Base-by-base conservation (phyloP, 495 filamentous ascomycete species). In the Chaetomium tenue region DNA sequence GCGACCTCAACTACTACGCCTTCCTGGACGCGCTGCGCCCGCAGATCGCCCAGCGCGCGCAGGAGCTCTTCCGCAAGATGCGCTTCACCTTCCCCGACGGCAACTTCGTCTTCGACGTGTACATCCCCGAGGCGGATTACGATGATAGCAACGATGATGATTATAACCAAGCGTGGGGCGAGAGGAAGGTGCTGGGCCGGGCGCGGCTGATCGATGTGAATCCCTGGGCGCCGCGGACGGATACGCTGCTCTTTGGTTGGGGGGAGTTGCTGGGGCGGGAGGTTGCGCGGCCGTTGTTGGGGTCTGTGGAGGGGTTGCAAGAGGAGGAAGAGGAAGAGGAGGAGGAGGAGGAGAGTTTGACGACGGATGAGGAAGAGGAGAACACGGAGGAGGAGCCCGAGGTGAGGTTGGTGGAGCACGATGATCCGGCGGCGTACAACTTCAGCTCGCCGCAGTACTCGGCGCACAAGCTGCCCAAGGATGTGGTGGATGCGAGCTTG, bases 191-290 rank as follows among this genome's bases (percentile, higher is more conserved):
- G 2, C 66, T 82, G 12, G 77, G 75, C 18, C 79, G 87, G 23
- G 91, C 95, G 0, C 88, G 93, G 80, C 78, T 99, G 28, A 87
- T 98, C 40, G 94, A 99, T 73, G 87, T 99, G 58, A 98, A 99
- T 67, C 91, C 94, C 0, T 99, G 94, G 90, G 95, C 94, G 13
- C 87, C 84, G 58, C 76, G 91, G 61, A 99, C 94, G 0, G 94
- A 99, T 73, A 86, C 91, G 12, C 72, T 97, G 51, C 77, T 98
- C 18, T 99, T 97, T 72, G 88, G 86, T 58, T 99, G 94, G 94
- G 63, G 88, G 62, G 95, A 98, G 76, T 80, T 99, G 20, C 72
- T 99, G 67, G 84, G 78, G 0, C 83, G 91, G 79, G 78, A 84
- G 26, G 86, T 90, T 20, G 86, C 83, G 13, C 60, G 73, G 33